Evolutionary conservation across 2,329 filamentous ascomycete genomes (phyloP).

Genomic region (Trichoderma cornu-damae): DNA sequence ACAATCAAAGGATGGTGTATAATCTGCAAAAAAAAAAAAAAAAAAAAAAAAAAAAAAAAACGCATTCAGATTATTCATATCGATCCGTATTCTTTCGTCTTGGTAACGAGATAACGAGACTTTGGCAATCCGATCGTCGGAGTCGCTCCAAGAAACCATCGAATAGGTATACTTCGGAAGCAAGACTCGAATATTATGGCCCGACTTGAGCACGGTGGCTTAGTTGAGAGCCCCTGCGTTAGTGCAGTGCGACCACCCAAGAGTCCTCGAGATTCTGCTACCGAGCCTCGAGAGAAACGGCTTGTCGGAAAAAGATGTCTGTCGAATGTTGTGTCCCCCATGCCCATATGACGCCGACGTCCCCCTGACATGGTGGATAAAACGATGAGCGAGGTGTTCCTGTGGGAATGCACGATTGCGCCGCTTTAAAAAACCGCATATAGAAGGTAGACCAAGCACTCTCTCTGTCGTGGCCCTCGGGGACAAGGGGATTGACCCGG

Average conservation of each 20-base stretch:
- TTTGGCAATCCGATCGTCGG: too few relatives aligned
- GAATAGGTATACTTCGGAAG: background rate
- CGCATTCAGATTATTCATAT: too few relatives aligned
- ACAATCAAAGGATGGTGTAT: background rate
- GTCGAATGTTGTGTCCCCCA: conserved; percentile 8
- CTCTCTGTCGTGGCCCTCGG: background rate
- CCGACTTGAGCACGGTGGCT: background rate
- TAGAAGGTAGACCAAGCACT: background rate
- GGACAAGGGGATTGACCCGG: background rate
- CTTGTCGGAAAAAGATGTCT: background rate
- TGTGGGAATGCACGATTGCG: background rate
- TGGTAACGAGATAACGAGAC: too few relatives aligned
- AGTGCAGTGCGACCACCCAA: conserved; percentile 10
- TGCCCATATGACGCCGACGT: background rate
- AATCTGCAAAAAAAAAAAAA: background rate
- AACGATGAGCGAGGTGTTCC: background rate
- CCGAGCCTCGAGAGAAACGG: background rate
- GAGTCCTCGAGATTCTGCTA: background rate
- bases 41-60: too few relatives aligned
- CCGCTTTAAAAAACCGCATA: background rate
- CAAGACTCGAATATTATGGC: background rate
- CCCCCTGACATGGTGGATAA: background rate
- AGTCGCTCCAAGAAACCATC: too few relatives aligned
- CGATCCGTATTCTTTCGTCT: too few relatives aligned
- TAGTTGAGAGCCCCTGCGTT: conserved; percentile 12